These are phyloP conservation scores for Picea sitchensis DNA, from an alignment of 75 land plant species.

Conservation along the genomic window DNA sequence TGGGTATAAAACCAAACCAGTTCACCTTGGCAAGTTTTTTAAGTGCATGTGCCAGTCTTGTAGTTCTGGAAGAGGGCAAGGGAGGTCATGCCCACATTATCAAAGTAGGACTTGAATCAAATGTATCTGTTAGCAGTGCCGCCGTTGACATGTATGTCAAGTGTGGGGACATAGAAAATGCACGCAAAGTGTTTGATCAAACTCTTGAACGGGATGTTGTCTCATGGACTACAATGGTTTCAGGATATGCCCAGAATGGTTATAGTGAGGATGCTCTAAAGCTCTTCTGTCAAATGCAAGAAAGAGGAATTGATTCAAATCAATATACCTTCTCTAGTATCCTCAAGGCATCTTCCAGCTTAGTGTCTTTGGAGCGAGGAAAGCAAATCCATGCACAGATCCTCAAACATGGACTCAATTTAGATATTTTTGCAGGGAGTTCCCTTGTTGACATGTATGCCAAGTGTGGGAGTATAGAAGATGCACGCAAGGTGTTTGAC, in stretches of 20 bases:
- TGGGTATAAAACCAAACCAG: constrained; percentile 29
- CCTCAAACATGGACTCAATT: constrained; percentile 14
- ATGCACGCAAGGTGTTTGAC: constrained; percentile 45
- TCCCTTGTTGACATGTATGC: constrained; percentile 58
- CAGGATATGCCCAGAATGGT: constrained; percentile 7
- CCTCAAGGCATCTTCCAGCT: not conserved
- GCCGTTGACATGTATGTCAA: constrained; percentile 23
- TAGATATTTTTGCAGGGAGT: constrained; percentile 33
- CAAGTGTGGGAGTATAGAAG: constrained; percentile 26
- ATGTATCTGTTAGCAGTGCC: constrained; percentile 11
- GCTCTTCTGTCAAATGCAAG: constrained; percentile 1
- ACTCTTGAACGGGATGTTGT: constrained; percentile 9
- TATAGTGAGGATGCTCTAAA: not conserved
- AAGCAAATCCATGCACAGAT: constrained; percentile 28
- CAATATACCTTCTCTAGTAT: constrained; percentile 4
- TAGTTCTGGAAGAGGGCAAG: constrained; percentile 21
- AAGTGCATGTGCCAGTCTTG: constrained; percentile 37
- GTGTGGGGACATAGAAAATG: constrained; percentile 13
- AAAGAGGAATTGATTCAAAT: not conserved
- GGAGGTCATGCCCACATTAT: constrained; percentile 36
- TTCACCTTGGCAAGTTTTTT: constrained; percentile 40
- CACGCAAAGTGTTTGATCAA: constrained; percentile 22
- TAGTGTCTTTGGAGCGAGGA: not conserved
- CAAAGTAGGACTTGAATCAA: constrained; percentile 26
- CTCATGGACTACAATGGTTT: constrained; percentile 25